Conservation (phyloP, 176 grass and related monocot species). For the Dendrocalamus sinicus region DNA sequence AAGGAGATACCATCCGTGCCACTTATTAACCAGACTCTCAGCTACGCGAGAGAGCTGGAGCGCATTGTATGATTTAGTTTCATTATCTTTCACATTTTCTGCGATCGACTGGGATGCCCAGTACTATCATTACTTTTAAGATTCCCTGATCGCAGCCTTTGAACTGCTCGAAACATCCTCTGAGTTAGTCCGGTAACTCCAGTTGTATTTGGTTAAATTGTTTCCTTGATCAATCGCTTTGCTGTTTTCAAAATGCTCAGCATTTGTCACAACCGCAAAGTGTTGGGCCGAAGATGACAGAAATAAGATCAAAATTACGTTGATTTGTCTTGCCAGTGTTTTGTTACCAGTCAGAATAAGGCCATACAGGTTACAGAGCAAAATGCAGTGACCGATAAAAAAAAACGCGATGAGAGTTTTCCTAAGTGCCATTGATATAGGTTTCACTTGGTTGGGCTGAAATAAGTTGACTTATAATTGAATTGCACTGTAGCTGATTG, state of each 20-base stretch:
- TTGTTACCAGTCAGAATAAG: neutral
- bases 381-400: neutral
- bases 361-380: neutral
- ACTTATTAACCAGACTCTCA: slow-evolving; percentile 89
- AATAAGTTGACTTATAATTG: too few species aligned
- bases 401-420: neutral
- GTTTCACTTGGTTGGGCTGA: too few species aligned
- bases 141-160: neutral
- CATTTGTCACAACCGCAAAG: neutral
- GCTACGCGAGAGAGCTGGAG: slow-evolving; percentile 90
- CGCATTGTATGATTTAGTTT: slow-evolving; percentile 69
- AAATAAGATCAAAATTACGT: neutral
- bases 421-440: neutral
- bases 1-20: slow-evolving; percentile 88
- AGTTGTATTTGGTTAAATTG: slow-evolving; percentile 32
- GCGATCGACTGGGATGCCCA: slow-evolving; percentile 11
- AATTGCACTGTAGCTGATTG: too few species aligned
- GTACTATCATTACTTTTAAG: slow-evolving; percentile 8
- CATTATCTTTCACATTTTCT: neutral
- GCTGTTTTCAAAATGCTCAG: neutral
- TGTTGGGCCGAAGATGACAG: neutral
- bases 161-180: neutral
- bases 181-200: neutral
- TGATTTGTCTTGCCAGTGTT: neutral
- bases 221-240: neutral